A percentile compares a stretch with the other conserved stretches of the same genome.
These are phyloP conservation scores for Paradendryphiella salina DNA, from an alignment of 2,329 filamentous ascomycete genomes.

Conservation along the genomic window DNA sequence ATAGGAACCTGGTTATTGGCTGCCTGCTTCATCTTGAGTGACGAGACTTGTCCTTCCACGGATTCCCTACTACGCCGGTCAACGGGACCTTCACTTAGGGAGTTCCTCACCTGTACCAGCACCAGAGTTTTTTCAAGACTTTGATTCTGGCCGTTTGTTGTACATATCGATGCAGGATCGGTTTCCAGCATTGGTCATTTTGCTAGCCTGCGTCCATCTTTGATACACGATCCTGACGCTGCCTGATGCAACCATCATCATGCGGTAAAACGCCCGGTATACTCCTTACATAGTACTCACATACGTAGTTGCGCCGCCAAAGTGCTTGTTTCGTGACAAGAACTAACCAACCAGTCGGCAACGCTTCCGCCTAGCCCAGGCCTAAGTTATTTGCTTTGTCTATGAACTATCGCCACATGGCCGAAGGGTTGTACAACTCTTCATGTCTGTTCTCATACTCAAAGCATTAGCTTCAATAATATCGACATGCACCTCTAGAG, in stretches of 20 bases:
- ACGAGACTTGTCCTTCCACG: conserved; percentile 10
- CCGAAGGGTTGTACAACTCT: conserved; percentile 38
- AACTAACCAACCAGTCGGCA: conserved; percentile 29
- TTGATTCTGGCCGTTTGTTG: conserved; percentile 3
- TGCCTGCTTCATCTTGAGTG: conserved; percentile 22
- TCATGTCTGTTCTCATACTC: conserved; percentile 37
- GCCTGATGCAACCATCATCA: conserved; percentile 18
- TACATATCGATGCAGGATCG: conserved; percentile 4
- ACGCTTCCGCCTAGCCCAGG: conserved; percentile 11
- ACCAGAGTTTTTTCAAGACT: conserved; percentile 8
- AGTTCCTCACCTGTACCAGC: conserved; percentile 19
- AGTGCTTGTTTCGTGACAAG: conserved; percentile 26
- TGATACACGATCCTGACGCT: conserved; percentile 17
- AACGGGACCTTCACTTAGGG: conserved; percentile 19
- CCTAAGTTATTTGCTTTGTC: conserved; percentile 27
- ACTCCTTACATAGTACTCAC: conserved; percentile 25
- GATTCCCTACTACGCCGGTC: conserved; percentile 27
- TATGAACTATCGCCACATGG: conserved; percentile 29
- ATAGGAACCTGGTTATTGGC: conserved; percentile 35
- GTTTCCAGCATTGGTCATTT: neutral
- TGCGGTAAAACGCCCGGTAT: conserved; percentile 25
- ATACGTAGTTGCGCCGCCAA: conserved; percentile 36
- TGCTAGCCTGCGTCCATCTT: neutral
- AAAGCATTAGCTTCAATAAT: conserved; percentile 35
- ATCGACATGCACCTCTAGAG: conserved; percentile 37